Percentiles rank a stretch among this genome's conserved stretches.
Conservation (phyloP, 768 basidiomycete genomes). For the Sarcomyxa edulis region DNA sequence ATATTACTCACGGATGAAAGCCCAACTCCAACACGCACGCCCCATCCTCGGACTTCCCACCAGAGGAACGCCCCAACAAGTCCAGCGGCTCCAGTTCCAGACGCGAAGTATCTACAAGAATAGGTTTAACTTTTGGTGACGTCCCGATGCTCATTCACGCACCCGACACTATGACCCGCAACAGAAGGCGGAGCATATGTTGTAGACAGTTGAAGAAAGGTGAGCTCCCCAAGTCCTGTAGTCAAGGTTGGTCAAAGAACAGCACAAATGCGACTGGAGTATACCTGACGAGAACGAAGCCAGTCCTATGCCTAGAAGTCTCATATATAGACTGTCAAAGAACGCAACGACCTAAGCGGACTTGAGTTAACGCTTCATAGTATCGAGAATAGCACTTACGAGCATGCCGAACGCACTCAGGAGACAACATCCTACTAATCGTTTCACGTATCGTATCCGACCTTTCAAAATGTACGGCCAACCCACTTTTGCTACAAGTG, state of each 20-base stretch:
- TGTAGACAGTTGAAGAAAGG: slow-evolving; percentile 90
- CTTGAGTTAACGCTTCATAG: not conserved
- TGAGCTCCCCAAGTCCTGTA: slow-evolving; percentile 86
- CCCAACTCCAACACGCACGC: slow-evolving; percentile 80
- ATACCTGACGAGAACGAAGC: slow-evolving; percentile 86
- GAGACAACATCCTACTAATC: slow-evolving; percentile 70
- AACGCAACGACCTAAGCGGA: slow-evolving; percentile 64
- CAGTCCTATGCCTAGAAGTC: slow-evolving; percentile 73
- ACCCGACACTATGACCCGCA: slow-evolving; percentile 81
- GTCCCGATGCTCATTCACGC: slow-evolving; percentile 15
- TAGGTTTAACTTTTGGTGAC: too few relatives aligned
- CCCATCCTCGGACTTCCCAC: slow-evolving; percentile 88
- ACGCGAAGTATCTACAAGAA: slow-evolving; percentile 72
- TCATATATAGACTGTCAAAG: slow-evolving; percentile 57
- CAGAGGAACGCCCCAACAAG: slow-evolving; percentile 89
- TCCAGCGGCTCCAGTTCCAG: slow-evolving; percentile 92
- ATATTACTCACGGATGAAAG: slow-evolving; percentile 62
- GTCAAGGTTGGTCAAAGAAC: slow-evolving; percentile 2
- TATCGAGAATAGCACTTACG: slow-evolving; percentile 38
- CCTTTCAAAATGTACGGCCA: slow-evolving; percentile 93
- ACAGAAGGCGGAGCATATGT: slow-evolving; percentile 65
- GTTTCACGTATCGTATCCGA: slow-evolving; percentile 70
- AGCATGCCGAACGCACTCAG: slow-evolving; percentile 84
- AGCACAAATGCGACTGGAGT: not conserved
- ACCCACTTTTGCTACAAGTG: slow-evolving; percentile 79